phyloP scores from a whole-genome alignment of 1,139 yeast genomes.

The Arxiozyma bovina region DNA sequence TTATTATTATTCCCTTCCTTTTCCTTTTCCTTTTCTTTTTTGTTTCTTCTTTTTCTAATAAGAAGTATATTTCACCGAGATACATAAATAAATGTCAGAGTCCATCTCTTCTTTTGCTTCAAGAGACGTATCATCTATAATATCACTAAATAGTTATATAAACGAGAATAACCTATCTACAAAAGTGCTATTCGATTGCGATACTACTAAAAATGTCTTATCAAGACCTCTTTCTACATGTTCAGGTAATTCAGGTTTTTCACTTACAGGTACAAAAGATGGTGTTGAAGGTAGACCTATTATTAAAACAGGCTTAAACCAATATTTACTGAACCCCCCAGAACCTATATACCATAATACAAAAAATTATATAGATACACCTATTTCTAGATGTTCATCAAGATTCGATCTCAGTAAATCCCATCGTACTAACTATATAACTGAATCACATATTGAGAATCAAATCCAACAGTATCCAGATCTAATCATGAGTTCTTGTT shows the following conservation, averaged over 20 bases:
- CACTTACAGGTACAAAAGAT: constrained; percentile 66
- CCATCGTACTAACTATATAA: neutral
- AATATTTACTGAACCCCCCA: neutral
- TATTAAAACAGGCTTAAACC: constrained; percentile 31
- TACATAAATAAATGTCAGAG: constrained; percentile 10
- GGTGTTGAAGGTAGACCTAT: constrained; percentile 58
- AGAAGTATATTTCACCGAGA: neutral
- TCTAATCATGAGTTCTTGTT: neutral
- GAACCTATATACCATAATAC: neutral
- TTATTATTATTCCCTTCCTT: no score
- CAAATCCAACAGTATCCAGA: constrained; percentile 1
- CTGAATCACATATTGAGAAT: neutral
- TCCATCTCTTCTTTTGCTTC: constrained; percentile 14
- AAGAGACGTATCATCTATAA: constrained; percentile 11
- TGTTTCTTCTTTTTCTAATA: neutral
- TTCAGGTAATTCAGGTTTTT: constrained; percentile 55
- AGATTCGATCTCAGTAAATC: neutral
- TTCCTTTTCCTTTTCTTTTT: neutral
- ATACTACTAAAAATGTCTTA: constrained; percentile 16
- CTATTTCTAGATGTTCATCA: neutral
- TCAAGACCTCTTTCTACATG: constrained; percentile 54
- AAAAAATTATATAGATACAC: neutral
- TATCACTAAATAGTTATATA: constrained; percentile 9
- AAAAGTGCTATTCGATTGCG: constrained; percentile 20
- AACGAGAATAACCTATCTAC: constrained; percentile 18